Conservation (phyloP, 805 yeast genomes). For the Metschnikowia picachoensis region DNA sequence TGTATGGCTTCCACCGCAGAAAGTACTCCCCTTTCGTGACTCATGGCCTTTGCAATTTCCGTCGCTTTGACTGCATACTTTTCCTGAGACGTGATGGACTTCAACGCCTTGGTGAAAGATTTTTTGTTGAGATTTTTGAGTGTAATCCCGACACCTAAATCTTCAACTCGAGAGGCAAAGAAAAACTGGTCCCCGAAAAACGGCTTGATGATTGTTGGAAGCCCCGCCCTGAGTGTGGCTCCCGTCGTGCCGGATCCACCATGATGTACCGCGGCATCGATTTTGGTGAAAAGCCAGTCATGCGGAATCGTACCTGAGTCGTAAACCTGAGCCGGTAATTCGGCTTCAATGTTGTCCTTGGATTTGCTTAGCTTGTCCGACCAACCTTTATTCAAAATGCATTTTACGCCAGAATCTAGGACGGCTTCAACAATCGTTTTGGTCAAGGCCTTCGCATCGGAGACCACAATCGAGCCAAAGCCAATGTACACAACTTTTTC, state of each 20-base stretch:
- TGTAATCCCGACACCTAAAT: slow-evolving; percentile 77
- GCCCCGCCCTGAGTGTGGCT: slow-evolving; percentile 78
- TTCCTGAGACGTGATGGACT: slow-evolving; percentile 60
- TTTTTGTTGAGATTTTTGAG: slow-evolving; percentile 64
- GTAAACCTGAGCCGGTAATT: slow-evolving; percentile 64
- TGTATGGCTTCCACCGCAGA: slow-evolving; percentile 78
- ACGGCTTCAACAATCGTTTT: slow-evolving; percentile 78
- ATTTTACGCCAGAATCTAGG: slow-evolving; percentile 71
- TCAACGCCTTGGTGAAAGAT: slow-evolving; percentile 63
- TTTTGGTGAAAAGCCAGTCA: slow-evolving; percentile 86
- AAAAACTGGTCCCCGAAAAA: slow-evolving; percentile 96
- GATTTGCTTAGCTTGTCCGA: slow-evolving; percentile 61
- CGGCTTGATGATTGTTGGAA: slow-evolving; percentile 89
- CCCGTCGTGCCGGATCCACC: slow-evolving; percentile 98
- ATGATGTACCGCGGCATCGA: slow-evolving; percentile 95
- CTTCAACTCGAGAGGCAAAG: slow-evolving; percentile 83
- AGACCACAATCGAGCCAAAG: slow-evolving; percentile 91
- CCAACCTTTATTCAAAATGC: slow-evolving; percentile 94
- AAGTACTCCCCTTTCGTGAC: slow-evolving; percentile 75
- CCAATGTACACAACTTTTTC: slow-evolving; percentile 88
- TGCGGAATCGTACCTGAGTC: slow-evolving; percentile 79
- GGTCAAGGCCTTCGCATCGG: slow-evolving; percentile 75
- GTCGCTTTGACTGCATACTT: slow-evolving; percentile 67
- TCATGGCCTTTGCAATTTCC: slow-evolving; percentile 57
- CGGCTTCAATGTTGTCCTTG: slow-evolving; percentile 21